Base-by-base conservation (phyloP, 1,139 yeast genomes). In the Magnusiomyces ingens region DNA sequence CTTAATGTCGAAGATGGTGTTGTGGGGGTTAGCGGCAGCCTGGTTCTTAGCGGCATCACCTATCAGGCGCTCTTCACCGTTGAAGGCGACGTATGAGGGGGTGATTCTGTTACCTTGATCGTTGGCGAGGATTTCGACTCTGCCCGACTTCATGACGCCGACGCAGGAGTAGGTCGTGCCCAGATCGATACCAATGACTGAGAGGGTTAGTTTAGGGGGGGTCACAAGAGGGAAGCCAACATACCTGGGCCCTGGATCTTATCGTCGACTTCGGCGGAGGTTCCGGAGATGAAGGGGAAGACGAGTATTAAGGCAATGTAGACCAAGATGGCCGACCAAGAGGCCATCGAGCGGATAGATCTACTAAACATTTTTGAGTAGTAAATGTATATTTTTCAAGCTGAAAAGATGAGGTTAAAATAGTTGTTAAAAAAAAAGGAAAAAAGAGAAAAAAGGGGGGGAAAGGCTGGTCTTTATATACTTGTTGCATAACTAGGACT, bases 11-110 rank as follows among this genome's bases (percentile, higher is more conserved):
- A 86, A 88, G 54, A 88, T 75, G 41, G 96, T 87, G 73, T 88
- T 87, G 59, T 72, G 67, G 47, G 90, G 90, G 69, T 87, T 87
- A 48, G 87, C 77, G 36, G 95, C 83, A 55, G 93, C 94, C 75
- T 89, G 96, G 75, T 88, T 89, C 78, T 89, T 89, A 51, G 96
- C 96, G 44, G 96, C 93, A 68, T 89, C 96, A 69, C 96, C 96
- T 60, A 89, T 91, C 61, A 89, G 79, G 72, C 95, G 83, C 75
- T 87, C 96, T 48, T 84, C 88, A 50, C 80, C 85, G 49, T 88
- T 84, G 71, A 87, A 87, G 17, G 95, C 91, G 57, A 87, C 96
- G 68, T 84, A 88, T 1, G 95, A 86, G 42, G 96, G 96, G 50
- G 96, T 89, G 65, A 88, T 89, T 77, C 96, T 84, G 75, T 87